Evolutionary conservation across 306 rosid genomes (phyloP).

Genomic region (Quercus alba): DNA sequence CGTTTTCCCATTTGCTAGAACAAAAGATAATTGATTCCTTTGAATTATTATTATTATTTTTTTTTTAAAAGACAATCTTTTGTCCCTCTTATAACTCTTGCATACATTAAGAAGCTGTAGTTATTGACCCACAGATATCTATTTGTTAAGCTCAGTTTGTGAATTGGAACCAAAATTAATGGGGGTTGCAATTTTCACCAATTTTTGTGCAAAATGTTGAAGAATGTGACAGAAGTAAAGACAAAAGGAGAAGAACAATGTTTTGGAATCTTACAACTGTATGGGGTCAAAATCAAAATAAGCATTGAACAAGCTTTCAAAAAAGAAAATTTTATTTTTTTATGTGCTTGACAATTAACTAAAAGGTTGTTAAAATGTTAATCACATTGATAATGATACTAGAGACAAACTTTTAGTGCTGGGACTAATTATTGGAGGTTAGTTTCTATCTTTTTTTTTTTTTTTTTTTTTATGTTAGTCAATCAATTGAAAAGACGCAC

Average conservation of each 20-base stretch:
- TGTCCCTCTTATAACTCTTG: conserved; percentile 17
- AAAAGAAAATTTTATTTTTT: neutral
- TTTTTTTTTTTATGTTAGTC: neutral
- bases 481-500: neutral
- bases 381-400: neutral
- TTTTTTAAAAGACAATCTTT: too few species aligned
- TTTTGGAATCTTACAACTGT: conserved; percentile 11
- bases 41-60: too few species aligned
- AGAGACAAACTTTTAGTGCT: neutral
- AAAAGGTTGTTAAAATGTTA: neutral
- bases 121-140: conserved; percentile 10
- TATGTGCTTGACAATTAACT: neutral
- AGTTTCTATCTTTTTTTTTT: too few species aligned
- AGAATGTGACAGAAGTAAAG: conserved; percentile 17
- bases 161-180: neutral
- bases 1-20: conserved; percentile 9
- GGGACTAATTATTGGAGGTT: neutral
- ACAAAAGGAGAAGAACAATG: neutral
- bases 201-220: neutral
- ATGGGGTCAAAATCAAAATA: neutral
- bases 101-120: conserved; percentile 2
- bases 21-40: too few species aligned
- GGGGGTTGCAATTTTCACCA: neutral
- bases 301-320: neutral
- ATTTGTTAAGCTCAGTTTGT: conserved; percentile 7